Evolutionary conservation across 306 rosid genomes (phyloP), one percentile per base, ranked within the genome.

Genomic region (Lablab purpureus): DNA sequence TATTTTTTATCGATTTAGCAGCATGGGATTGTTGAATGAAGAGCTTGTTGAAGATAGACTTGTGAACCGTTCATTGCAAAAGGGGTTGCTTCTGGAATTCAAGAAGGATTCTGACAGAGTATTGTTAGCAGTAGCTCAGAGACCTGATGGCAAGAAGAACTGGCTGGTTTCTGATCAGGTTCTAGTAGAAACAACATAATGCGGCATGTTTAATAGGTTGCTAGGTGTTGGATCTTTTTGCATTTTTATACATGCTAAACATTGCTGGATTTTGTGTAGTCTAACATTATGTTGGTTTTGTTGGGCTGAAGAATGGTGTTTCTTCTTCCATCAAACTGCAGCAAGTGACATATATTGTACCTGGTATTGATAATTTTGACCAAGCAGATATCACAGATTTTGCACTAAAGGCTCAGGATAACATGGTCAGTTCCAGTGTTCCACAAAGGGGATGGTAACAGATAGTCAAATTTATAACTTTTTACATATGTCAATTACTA

Each of bases 161-260:
- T 96, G 99, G 99, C 91, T 91, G 93, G 99, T 96, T 87, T 91
- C 86, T 69, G 99, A 96, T 96, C 97, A 96, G 99, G 98, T 93
- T 93, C 91, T 90, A 80, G 85, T 93, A 74, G 89, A 91, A 86
- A 87, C 92, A 93, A 84, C 92, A 90, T 85, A 81, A 80, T 88
- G 91, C 91, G 67, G 90, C 93, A 85, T 90, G 84, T 91, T 90
- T 86, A 89, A 89, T 96, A 87, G 93, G 93, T 89, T 93, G 92
- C 98, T 93, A 87, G 94, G 96, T 88, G 93, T 87, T 81, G 83
- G 82, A 82, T 81, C 81, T 76, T 82, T 74, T 78, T 73, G 88
- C 83, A 64, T 74, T 59, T 58, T 83, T 25, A 62, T 54, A 80
- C 72, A 79, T 63, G 86, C 75, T 73, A 59, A 68, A 27, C 73